phyloP scores from a whole-genome alignment of 106 monocot genomes.

The Dendrobium officinale region DNA sequence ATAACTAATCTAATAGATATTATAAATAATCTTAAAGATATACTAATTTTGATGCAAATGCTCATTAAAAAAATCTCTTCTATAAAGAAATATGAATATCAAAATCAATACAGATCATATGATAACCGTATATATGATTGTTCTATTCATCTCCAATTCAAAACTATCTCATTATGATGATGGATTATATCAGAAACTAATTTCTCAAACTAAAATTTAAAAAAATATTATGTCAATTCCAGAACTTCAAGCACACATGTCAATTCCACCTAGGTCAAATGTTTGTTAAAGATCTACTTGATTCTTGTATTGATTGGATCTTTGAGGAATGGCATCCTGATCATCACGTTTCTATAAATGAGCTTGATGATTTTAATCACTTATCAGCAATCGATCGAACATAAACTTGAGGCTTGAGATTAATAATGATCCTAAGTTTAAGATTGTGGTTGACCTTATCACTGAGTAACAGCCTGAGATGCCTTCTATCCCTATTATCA shows the following conservation, averaged over 20 bases:
- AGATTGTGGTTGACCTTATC: neutral
- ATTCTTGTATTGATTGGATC: neutral
- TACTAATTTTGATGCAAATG: neutral
- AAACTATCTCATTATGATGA: neutral
- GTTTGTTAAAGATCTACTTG: neutral
- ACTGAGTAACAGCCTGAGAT: too few species aligned
- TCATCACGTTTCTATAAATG: neutral
- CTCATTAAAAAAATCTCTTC: too few species aligned
- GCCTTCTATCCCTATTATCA: too few species aligned
- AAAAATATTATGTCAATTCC: too few species aligned
- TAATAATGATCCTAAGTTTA: neutral
- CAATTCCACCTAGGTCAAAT: neutral
- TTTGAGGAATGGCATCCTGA: neutral
- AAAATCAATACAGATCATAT: too few species aligned
- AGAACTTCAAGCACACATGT: too few species aligned
- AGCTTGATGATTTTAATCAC: neutral
- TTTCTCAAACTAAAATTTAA: too few species aligned
- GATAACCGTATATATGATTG: too few species aligned
- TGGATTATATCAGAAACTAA: neutral
- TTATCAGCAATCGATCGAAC: neutral
- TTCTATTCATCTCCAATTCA: neutral
- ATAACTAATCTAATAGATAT: neutral
- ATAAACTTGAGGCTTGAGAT: neutral
- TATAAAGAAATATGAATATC: too few species aligned
- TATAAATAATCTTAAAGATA: neutral